Evolutionary conservation across 1,284 basidiomycete species (phyloP).

Genomic region (Clitocybe nebularis): DNA sequence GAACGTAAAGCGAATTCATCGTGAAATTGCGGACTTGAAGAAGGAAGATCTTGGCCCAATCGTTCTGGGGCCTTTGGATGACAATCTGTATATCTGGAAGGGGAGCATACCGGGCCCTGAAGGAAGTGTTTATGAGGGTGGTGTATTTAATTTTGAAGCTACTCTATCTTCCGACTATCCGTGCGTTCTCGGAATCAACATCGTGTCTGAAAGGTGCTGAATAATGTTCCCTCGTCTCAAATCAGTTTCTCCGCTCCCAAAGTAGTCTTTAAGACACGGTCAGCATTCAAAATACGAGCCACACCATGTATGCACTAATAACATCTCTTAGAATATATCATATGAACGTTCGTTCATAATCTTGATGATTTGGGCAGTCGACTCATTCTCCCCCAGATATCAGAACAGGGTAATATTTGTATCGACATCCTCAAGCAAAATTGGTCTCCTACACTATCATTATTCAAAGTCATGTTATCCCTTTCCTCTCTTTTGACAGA

Average conservation of each 20-base stretch:
- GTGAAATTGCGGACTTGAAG: constrained; percentile 80
- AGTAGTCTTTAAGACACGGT: constrained; percentile 75
- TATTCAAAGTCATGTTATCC: constrained; percentile 89
- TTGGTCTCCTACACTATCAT: constrained; percentile 87
- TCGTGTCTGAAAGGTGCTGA: constrained; percentile 2
- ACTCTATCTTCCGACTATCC: constrained; percentile 77
- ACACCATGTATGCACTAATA: not conserved
- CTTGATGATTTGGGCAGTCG: not conserved
- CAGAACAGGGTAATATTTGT: constrained; percentile 68
- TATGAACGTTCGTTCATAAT: constrained; percentile 59
- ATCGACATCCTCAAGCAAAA: constrained; percentile 85
- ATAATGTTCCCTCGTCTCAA: constrained; percentile 9
- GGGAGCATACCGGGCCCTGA: constrained; percentile 78
- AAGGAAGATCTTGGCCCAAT: constrained; percentile 83
- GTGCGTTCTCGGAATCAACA: constrained; percentile 42
- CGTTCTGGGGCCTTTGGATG: constrained; percentile 60
- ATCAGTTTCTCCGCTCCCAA: constrained; percentile 80
- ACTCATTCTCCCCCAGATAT: constrained; percentile 42
- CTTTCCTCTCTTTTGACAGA: constrained; percentile 85
- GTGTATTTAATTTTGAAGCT: constrained; percentile 76
- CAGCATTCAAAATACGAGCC: constrained; percentile 18
- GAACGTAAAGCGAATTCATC: constrained; percentile 83
- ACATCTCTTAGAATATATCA: constrained; percentile 71
- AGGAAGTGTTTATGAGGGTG: constrained; percentile 87
- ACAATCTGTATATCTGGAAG: constrained; percentile 62